Conservation (phyloP, 2,329 filamentous ascomycete genomes). For the Fusarium torreyae region DNA sequence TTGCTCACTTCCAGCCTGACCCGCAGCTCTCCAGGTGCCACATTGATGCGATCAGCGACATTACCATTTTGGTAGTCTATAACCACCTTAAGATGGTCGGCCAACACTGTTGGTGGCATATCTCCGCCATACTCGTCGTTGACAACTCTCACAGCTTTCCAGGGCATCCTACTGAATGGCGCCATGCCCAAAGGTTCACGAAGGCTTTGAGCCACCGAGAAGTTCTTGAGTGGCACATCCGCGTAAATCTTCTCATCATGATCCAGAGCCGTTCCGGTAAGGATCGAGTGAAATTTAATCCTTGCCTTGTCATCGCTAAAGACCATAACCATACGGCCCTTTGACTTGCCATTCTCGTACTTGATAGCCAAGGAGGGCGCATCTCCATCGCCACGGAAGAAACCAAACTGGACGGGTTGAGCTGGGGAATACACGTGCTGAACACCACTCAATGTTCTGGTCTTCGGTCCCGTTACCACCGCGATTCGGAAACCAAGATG, state of each 20-base stretch:
- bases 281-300: conserved; percentile 77
- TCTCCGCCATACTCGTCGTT: conserved; percentile 77
- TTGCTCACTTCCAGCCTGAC: conserved; percentile 75
- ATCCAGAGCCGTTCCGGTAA: conserved; percentile 80
- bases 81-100: conserved; percentile 82
- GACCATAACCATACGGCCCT: conserved; percentile 81
- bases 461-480: conserved; percentile 82
- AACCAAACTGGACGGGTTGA: conserved; percentile 82
- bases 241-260: conserved; percentile 79
- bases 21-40: conserved; percentile 81
- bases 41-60: conserved; percentile 86
- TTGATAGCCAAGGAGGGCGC: conserved; percentile 79
- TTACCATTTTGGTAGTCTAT: conserved; percentile 83
- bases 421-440: conserved; percentile 77
- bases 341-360: conserved; percentile 75
- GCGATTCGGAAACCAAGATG: conserved; percentile 86
- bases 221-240: conserved; percentile 76
- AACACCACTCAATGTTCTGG: conserved; percentile 83
- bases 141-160: conserved; percentile 79
- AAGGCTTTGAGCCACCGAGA: conserved; percentile 72
- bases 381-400: conserved; percentile 79
- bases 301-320: conserved; percentile 83
- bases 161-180: conserved; percentile 68
- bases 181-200: conserved; percentile 65
- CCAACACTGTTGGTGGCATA: conserved; percentile 77